phyloP scores from a whole-genome alignment of 345 rosid genomes.

The Rhizophora apiculata region DNA sequence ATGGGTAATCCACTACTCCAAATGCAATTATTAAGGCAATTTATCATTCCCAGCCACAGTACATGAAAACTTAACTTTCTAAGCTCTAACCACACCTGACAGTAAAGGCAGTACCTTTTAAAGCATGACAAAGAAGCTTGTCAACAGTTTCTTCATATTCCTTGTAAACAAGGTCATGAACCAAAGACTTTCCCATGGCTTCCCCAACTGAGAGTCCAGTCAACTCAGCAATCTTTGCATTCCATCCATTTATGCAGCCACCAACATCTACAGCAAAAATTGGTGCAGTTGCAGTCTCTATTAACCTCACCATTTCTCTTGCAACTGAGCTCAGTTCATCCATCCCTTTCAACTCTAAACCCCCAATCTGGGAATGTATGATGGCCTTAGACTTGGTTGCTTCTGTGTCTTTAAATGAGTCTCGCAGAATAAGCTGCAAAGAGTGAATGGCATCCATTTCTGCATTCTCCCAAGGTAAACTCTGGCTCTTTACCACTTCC shows the following conservation, averaged over 20 bases:
- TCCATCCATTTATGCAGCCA: constrained; percentile 93
- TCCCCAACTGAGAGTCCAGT: constrained; percentile 88
- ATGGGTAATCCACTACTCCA: not conserved
- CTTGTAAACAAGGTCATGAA: constrained; percentile 68
- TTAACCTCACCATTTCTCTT: constrained; percentile 98
- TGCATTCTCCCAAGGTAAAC: constrained; percentile 92
- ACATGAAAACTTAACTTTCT: too few relatives aligned
- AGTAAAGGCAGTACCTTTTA: constrained; percentile 51
- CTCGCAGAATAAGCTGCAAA: constrained; percentile 91
- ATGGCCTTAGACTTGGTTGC: constrained; percentile 68
- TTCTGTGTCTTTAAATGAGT: constrained; percentile 76
- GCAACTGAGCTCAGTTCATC: constrained; percentile 97
- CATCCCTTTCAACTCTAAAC: constrained; percentile 64
- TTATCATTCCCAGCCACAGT: too few relatives aligned
- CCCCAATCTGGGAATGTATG: constrained; percentile 45
- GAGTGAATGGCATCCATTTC: constrained; percentile 99
- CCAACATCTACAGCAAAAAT: constrained; percentile 89
- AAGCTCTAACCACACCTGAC: too few relatives aligned
- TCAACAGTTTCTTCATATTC: constrained; percentile 73
- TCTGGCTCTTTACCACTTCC: constrained; percentile 94
- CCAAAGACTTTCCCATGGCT: constrained; percentile 93
- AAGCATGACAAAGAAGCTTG: constrained; percentile 67
- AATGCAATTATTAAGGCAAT: too few relatives aligned
- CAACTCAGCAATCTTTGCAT: constrained; percentile 84
- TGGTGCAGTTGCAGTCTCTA: constrained; percentile 96